Base-by-base conservation (phyloP, 768 basidiomycete species). In the Naganishia onofrii region DNA sequence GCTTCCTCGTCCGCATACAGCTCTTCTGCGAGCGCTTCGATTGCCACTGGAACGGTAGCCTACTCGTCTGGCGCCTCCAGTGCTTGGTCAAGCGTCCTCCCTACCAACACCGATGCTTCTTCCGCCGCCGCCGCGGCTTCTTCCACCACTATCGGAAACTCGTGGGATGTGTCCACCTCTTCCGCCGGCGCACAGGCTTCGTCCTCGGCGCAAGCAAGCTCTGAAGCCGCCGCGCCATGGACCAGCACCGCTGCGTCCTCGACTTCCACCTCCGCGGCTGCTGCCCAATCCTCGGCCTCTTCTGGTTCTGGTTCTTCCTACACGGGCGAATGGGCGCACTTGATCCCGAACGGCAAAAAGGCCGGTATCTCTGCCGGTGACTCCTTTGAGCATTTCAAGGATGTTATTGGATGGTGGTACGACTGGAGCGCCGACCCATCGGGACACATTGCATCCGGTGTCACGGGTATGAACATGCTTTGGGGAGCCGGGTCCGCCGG, bases 371-470 rank as follows among this genome's bases (percentile, higher is more conserved):
- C 79, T 7, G 77, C 73, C 52, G 74, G 74, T 34, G 77, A 78
- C 54, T 71, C 73, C n/a, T 70, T 77, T 36, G 56, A 66, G n/a
- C 60, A 52, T 23, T 66, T 77, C 51, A 68, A 73, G 67, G 71
- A 68, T 66, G 73, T 78, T 69, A 78, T 81, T 55, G 75, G 76
- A 66, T 81, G 78, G 78, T 81, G 76, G 71, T 81, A 80, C 72
- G 78, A 79, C 76, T 74, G 73, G 76, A 71, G 68, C 32, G 46
- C 77, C 32, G 72, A 71, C n/a, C 75, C 74, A 23, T 67, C 66
- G 17, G 74, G 74, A 34, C 68, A 69, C 69, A 70, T 70, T 53
- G 75, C 72, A 26, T 68, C 55, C 10, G 72, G 75, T 48, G 57
- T 74, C 34, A 63, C 60, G 9, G 76, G 70, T 66, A 74, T 79